Evolutionary conservation across 2,329 filamentous ascomycete genomes (phyloP).

Genomic region (Ascomycota sp.): DNA sequence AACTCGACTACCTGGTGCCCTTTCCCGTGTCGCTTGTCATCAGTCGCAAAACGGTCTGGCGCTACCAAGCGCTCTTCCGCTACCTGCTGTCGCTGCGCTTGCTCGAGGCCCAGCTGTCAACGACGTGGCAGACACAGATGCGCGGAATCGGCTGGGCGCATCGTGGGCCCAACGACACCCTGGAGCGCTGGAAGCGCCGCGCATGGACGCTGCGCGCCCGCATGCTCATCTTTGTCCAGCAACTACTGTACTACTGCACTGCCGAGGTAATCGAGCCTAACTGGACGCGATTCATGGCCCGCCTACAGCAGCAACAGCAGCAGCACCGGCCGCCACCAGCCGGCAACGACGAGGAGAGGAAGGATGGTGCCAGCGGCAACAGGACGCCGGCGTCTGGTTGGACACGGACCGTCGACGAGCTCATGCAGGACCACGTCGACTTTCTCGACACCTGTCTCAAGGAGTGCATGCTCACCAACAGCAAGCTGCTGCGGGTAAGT

Average conservation of each 20-base stretch:
- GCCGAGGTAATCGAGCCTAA: slow-evolving; percentile 95
- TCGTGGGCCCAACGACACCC: slow-evolving; percentile 43
- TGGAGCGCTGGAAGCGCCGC: slow-evolving; percentile 81
- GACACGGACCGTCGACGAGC: slow-evolving; percentile 67
- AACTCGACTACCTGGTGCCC: slow-evolving; percentile 82
- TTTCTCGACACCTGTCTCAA: slow-evolving; percentile 95
- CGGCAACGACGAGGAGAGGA: slow-evolving; percentile 8
- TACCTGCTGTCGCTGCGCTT: slow-evolving; percentile 79
- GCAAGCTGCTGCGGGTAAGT: slow-evolving; percentile 65
- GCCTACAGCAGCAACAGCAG: slow-evolving; percentile 40
- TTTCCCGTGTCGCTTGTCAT: slow-evolving; percentile 92
- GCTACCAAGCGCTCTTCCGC: slow-evolving; percentile 88
- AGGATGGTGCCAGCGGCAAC: slow-evolving; percentile 14
- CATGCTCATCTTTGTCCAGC: slow-evolving; percentile 94
- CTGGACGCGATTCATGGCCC: slow-evolving; percentile 83
- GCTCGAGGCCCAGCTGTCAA: slow-evolving; percentile 66
- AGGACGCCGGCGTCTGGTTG: slow-evolving; percentile 6
- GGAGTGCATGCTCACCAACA: slow-evolving; percentile 96
- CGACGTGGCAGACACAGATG: slow-evolving; percentile 76
- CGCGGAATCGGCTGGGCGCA: slow-evolving; percentile 65
- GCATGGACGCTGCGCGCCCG: slow-evolving; percentile 79
- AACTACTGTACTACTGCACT: slow-evolving; percentile 89
- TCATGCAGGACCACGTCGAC: slow-evolving; percentile 98
- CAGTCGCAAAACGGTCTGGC: slow-evolving; percentile 84
- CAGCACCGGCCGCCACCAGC: background rate